Conservation (phyloP, 768 basidiomycete species). For the Calvatia gigantea region DNA sequence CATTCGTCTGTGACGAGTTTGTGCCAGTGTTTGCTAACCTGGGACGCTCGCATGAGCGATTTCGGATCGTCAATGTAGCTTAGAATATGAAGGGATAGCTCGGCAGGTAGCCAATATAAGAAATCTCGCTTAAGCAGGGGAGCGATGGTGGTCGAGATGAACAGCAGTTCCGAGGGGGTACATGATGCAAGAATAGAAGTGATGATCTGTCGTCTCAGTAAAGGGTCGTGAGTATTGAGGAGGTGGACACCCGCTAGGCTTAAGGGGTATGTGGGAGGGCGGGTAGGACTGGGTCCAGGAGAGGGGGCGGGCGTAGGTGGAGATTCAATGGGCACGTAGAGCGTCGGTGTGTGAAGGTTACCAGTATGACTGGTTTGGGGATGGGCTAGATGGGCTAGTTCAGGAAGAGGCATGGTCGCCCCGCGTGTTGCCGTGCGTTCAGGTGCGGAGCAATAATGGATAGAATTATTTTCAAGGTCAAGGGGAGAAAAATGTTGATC, state of each 20-base stretch:
- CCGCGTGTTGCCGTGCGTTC: background rate
- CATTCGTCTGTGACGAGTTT: constrained; percentile 68
- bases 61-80: constrained; percentile 72
- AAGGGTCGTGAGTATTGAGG: constrained; percentile 22
- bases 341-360: constrained; percentile 10
- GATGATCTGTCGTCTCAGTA: constrained; percentile 49
- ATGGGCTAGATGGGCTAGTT: background rate
- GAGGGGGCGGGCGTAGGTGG: constrained; percentile 65
- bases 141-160: constrained; percentile 60
- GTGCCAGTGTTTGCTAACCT: constrained; percentile 73
- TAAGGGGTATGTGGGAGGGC: constrained; percentile 18
- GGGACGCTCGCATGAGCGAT: constrained; percentile 64
- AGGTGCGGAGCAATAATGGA: background rate
- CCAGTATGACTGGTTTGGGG: background rate
- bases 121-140: constrained; percentile 66
- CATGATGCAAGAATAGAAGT: constrained; percentile 48
- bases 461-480: background rate
- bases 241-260: constrained; percentile 13
- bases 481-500: background rate
- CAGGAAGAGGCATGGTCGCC: background rate
- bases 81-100: constrained; percentile 75
- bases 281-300: constrained; percentile 31
- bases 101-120: constrained; percentile 37
- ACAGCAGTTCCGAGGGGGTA: constrained; percentile 59
- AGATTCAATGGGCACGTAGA: constrained; percentile 52